phyloP scores from a whole-genome alignment of 1,139 yeast genomes.

The Zygosaccharomyces sapae region DNA sequence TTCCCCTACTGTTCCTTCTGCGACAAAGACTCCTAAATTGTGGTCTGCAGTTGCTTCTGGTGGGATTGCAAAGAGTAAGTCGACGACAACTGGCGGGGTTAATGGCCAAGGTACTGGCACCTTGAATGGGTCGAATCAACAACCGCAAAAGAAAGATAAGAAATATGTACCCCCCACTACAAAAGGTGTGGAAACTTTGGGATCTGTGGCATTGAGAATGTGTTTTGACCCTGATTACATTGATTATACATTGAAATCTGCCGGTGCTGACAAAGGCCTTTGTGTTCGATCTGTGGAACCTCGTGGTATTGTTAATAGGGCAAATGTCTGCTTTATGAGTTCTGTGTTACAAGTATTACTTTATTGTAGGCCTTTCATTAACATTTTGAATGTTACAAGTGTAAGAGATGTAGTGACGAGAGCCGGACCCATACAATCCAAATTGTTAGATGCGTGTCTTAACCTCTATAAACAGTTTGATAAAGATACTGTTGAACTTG shows the following conservation, averaged over 20 bases:
- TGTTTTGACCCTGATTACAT: constrained; percentile 38
- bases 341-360: constrained; percentile 78
- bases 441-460: constrained; percentile 71
- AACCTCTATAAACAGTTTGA: constrained; percentile 52
- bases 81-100: constrained; percentile 11
- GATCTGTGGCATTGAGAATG: constrained; percentile 39
- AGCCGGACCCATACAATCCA: constrained; percentile 54
- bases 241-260: constrained; percentile 24
- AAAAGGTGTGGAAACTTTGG: constrained; percentile 43
- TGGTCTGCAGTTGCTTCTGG: constrained; percentile 37
- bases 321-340: constrained; percentile 95
- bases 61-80: constrained; percentile 25
- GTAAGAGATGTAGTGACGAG: constrained; percentile 44
- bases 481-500: constrained; percentile 23
- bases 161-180: constrained; percentile 39
- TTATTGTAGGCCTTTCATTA: constrained; percentile 75
- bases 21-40: constrained; percentile 25
- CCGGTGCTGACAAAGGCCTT: constrained; percentile 20
- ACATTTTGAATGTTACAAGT: constrained; percentile 59
- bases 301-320: constrained; percentile 81
- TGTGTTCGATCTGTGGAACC: constrained; percentile 39
- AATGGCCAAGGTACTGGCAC: constrained; percentile 15
- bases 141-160: constrained; percentile 30
- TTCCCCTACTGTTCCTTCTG: constrained; percentile 9
- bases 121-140: constrained; percentile 10